Evolutionary conservation across 179 eudicot genomes (phyloP), one percentile per base, ranked within the genome.

Genomic region (Sideroxylon spinosum): DNA sequence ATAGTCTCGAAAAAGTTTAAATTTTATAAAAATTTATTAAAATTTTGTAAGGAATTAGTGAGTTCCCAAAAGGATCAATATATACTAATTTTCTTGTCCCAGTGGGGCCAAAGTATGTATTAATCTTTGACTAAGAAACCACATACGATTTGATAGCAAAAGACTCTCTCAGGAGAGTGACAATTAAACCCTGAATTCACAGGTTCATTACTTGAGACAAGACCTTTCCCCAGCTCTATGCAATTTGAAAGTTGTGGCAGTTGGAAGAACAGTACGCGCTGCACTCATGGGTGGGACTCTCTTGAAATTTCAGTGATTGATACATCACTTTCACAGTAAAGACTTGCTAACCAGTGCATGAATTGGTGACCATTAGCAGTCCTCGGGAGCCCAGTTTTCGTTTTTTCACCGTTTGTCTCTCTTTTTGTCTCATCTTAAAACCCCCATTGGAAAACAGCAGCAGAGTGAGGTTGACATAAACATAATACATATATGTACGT

Each of bases 361-460:
- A 17, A 70, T 48, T 49, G 75, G 60, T 52, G 60, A 71, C 75
- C 32, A 23, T 53, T 52, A 71, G 50, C 74, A 72, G 7, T 52
- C 46, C 23, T 26, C 25, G 44, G 14, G 19, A 23, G 14, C 37
- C 46, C 62, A 12, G 9, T 6, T 50, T 37, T 32, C 1, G 3
- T 70, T 17, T 71, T 23, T 10, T 44, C 23, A 25, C 44, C 10
- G 9, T 44, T 25, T 11, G 6, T 37, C 44, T 37, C 44, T 25
- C 11, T 5, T 72, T 53, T 72, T 72, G 75, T 72, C 75, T 49
- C 59, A 25, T 72, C 25, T 53, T 37, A 37, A 37, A 37, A 37
- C 44, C 44, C 44, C 44, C 3, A n/a, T 37, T 37, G 44, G 44
- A 16, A 65, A 62, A 28, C 22, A 22, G 66, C 22, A 62, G 28